phyloP scores from a whole-genome alignment of 2,329 filamentous ascomycete species.

The Trichoderma gracile region DNA sequence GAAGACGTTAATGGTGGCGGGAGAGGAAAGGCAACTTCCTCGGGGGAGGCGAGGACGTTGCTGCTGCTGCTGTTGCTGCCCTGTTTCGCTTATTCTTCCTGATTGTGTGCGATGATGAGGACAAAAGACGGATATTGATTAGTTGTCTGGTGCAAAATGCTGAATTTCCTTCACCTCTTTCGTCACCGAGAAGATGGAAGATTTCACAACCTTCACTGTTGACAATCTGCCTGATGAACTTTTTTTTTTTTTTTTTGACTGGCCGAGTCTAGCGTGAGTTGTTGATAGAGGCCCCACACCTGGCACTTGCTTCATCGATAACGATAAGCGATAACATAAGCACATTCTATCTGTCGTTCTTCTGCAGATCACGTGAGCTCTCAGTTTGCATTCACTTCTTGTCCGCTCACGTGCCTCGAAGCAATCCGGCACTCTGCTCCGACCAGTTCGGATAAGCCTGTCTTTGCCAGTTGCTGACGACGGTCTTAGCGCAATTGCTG shows the following conservation, averaged over 20 bases:
- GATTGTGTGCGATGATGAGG: background rate
- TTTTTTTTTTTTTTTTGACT: slow-evolving; percentile 40
- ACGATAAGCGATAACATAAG: slow-evolving; percentile 32
- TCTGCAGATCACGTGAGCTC: slow-evolving; percentile 10
- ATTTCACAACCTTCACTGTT: slow-evolving; percentile 36
- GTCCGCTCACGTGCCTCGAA: slow-evolving; percentile 13
- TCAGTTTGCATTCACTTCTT: slow-evolving; percentile 30
- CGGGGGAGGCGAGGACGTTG: background rate
- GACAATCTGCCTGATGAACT: slow-evolving; percentile 37
- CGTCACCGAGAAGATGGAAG: slow-evolving; percentile 34
- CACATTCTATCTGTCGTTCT: slow-evolving; percentile 25
- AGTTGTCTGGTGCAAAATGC: background rate
- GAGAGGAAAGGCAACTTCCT: background rate
- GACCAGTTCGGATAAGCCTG: background rate
- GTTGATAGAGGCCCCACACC: slow-evolving; percentile 24
- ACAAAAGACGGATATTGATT: background rate
- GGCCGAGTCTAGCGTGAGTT: slow-evolving; percentile 23
- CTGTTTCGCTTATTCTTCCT: background rate
- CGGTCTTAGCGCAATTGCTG: too few species aligned
- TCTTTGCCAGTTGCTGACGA: too few species aligned
- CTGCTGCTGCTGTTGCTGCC: background rate
- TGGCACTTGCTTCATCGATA: slow-evolving; percentile 5
- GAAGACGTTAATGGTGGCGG: background rate
- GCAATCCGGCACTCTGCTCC: background rate
- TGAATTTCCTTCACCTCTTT: background rate